A percentile compares a stretch with the other conserved stretches of the same genome.
phyloP scores from a whole-genome alignment of 2,329 filamentous ascomycete species.

The Penicillium sp. region DNA sequence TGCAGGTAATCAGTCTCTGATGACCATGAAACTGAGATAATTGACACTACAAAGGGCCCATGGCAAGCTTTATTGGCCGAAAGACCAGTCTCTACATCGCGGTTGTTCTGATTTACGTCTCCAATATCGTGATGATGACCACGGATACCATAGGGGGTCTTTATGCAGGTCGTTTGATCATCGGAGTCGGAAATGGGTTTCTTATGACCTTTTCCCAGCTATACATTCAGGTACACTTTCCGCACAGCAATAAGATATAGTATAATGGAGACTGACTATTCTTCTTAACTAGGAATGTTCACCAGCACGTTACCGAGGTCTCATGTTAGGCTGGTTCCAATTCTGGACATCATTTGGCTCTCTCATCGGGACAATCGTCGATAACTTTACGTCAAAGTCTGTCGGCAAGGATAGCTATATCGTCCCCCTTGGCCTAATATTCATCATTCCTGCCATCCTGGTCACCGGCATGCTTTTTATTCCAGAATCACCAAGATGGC shows the following conservation, averaged over 20 bases:
- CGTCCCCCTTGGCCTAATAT: constrained; percentile 50
- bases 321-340: constrained; percentile 51
- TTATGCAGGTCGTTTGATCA: constrained; percentile 56
- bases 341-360: constrained; percentile 51
- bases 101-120: constrained; percentile 50
- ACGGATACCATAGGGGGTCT: constrained; percentile 54
- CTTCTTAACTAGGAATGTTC: constrained; percentile 42
- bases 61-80: constrained; percentile 46
- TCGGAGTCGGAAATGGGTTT: constrained; percentile 58
- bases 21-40: not conserved
- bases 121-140: constrained; percentile 61
- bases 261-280: not conserved
- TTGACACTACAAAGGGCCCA: constrained; percentile 22
- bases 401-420: constrained; percentile 45
- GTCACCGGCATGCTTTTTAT: constrained; percentile 49
- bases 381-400: constrained; percentile 43
- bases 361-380: constrained; percentile 45
- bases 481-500: constrained; percentile 49
- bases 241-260: not conserved
- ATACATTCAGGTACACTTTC: constrained; percentile 47
- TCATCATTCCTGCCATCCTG: constrained; percentile 50
- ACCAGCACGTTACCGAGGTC: constrained; percentile 51
- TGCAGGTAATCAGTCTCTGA: constrained; percentile 25
- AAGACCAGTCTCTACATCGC: constrained; percentile 49
- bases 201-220: constrained; percentile 58